Conservation (phyloP, 345 rosid genomes). For the Eucalyptus curtisii region DNA sequence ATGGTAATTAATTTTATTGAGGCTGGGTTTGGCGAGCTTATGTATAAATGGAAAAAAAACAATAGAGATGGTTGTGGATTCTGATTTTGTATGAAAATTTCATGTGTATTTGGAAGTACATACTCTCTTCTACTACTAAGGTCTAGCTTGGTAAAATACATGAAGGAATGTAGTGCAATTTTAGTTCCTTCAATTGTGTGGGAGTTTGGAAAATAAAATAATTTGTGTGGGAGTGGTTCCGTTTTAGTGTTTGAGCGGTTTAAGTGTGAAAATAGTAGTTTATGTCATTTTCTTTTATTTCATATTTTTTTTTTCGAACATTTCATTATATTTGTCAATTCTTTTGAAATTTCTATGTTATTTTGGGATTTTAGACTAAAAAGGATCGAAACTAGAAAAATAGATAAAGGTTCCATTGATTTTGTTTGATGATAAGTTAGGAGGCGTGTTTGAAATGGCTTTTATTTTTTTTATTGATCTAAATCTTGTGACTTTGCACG, state of each 20-base stretch:
- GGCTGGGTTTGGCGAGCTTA: neutral
- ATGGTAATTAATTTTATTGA: neutral
- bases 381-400: neutral
- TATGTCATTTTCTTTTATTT: neutral
- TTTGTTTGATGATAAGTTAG: neutral
- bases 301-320: neutral
- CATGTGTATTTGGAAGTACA: neutral
- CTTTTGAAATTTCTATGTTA: neutral
- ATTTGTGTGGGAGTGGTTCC: rapidly evolving
- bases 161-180: neutral
- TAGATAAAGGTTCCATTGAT: neutral
- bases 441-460: rapidly evolving
- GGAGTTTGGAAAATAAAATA: no score
- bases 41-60: neutral
- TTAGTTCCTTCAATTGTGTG: neutral
- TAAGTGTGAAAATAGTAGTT: neutral
- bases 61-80: neutral
- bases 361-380: neutral
- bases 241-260: neutral
- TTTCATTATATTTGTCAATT: neutral
- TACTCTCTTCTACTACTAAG: neutral
- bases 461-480: neutral
- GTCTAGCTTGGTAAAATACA: neutral
- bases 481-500: neutral
- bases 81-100: neutral